Evolutionary conservation across 768 basidiomycete species (phyloP).

Genomic region (Podaxis sp.): DNA sequence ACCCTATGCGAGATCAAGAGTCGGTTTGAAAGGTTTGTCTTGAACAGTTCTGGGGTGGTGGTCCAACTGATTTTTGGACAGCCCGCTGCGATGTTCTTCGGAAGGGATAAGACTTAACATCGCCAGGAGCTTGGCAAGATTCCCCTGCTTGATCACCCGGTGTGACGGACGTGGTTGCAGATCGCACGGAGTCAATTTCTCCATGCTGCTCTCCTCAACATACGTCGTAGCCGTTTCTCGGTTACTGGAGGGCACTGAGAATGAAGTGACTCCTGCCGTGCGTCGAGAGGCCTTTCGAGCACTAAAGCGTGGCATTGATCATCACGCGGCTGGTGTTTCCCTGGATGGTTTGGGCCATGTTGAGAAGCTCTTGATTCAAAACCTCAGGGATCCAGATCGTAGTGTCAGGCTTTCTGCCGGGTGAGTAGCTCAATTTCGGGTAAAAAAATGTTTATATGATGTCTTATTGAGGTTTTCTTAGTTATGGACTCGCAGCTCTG

Average conservation of each 20-base stretch:
- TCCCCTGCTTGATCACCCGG: conserved; percentile 34
- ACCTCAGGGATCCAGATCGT: conserved; percentile 51
- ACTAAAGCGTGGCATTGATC: conserved; percentile 36
- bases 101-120: conserved; percentile 27
- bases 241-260: conserved; percentile 43
- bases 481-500: conserved; percentile 45
- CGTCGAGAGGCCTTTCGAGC: conserved; percentile 38
- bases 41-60: neutral
- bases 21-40: conserved; percentile 36
- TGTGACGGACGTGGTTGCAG: conserved; percentile 28
- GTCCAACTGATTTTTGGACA: conserved; percentile 16
- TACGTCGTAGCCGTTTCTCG: conserved; percentile 31
- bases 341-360: conserved; percentile 24
- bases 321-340: conserved; percentile 28
- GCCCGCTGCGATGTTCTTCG: conserved; percentile 31
- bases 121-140: conserved; percentile 24
- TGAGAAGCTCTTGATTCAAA: conserved; percentile 33
- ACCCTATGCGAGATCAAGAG: conserved; percentile 42
- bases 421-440: conserved; percentile 33
- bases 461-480: conserved; percentile 16
- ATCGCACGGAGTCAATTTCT: conserved; percentile 18
- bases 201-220: conserved; percentile 25
- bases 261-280: conserved; percentile 43
- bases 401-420: conserved; percentile 64
- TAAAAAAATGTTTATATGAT: neutral